Conservation (phyloP, 2,329 filamentous ascomycete genomes). For the Dissoconium aciculare region DNA sequence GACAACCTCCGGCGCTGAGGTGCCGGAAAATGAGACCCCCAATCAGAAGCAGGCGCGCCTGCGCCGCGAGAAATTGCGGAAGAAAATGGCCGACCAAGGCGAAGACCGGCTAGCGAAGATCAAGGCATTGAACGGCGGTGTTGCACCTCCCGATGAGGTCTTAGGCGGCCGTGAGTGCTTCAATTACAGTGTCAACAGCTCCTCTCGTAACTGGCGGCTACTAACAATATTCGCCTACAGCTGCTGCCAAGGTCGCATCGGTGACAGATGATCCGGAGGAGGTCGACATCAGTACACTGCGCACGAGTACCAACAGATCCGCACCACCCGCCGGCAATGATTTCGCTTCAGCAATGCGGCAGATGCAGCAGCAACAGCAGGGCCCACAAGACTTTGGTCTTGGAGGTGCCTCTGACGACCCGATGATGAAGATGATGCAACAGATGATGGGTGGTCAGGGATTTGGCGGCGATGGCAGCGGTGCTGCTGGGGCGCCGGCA, state of each 20-base stretch:
- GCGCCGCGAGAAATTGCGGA: constrained; percentile 64
- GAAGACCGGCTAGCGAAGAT: constrained; percentile 59
- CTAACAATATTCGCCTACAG: too few species aligned
- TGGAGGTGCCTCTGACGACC: constrained; percentile 36
- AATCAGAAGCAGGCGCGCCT: constrained; percentile 49
- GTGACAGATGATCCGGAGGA: constrained; percentile 31
- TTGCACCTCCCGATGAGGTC: constrained; percentile 21
- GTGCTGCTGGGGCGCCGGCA: constrained; percentile 28
- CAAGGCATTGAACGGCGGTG: constrained; percentile 46
- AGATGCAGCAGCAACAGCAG: constrained; percentile 17
- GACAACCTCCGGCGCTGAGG: constrained; percentile 13
- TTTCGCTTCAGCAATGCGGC: constrained; percentile 19
- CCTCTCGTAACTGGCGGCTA: too few species aligned
- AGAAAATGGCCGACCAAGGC: constrained; percentile 61
- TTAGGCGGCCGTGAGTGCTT: constrained; percentile 16
- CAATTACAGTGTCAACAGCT: too few species aligned
- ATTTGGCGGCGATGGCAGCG: constrained; percentile 16
- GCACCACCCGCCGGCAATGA: constrained; percentile 13
- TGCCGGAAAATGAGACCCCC: constrained; percentile 25
- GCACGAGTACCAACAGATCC: constrained; percentile 7
- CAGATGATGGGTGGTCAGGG: constrained; percentile 19
- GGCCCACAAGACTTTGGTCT: constrained; percentile 10
- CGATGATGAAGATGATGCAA: constrained; percentile 53
- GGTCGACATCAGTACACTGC: constrained; percentile 45
- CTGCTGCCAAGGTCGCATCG: too few species aligned